Evolutionary conservation across 176 grass and related monocot species (phyloP).

Genomic region (Paspalum vaginatum): DNA sequence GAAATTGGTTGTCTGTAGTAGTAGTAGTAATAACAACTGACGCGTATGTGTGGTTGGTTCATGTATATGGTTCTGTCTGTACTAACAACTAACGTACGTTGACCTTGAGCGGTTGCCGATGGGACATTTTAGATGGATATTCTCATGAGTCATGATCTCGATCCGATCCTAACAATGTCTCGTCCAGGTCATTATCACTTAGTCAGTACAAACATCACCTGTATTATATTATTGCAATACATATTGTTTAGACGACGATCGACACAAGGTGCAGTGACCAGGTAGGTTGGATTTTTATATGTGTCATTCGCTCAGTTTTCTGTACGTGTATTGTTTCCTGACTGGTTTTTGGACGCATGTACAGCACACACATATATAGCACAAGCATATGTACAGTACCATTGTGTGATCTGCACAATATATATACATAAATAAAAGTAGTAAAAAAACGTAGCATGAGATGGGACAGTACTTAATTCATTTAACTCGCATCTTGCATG

Average conservation of each 20-base stretch:
- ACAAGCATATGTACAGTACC: not conserved
- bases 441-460: not conserved
- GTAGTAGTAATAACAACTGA: too few relatives aligned
- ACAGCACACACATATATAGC: not conserved
- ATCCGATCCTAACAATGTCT: not conserved
- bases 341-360: not conserved
- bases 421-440: not conserved
- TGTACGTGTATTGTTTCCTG: not conserved
- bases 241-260: not conserved
- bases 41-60: not conserved
- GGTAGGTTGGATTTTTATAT: not conserved
- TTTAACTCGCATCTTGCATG: not conserved
- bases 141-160: not conserved
- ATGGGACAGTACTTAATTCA: not conserved
- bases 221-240: not conserved
- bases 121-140: conserved; percentile 23
- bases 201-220: not conserved
- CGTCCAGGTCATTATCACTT: not conserved
- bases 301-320: not conserved
- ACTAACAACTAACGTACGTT: not conserved
- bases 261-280: not conserved
- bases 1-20: not conserved
- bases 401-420: not conserved
- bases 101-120: not conserved
- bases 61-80: not conserved